Base-by-base conservation (phyloP, 2,329 filamentous ascomycete genomes). In the Aspergillus sp. region DNA sequence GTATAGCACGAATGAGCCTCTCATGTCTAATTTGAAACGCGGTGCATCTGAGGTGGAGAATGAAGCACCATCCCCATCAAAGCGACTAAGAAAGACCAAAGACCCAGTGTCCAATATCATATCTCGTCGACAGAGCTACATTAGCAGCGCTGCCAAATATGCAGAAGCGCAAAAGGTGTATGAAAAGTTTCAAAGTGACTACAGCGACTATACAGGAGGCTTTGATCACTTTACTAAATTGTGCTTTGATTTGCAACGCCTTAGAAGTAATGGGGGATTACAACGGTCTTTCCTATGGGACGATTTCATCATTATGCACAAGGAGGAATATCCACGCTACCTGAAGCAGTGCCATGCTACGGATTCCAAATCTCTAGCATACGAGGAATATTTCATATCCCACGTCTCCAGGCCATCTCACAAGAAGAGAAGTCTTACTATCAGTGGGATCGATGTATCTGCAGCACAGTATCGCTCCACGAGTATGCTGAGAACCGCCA, bases 261-360 rank as follows among this genome's bases (percentile, higher is more conserved):
- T 71, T 32, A 49, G 62, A n/a, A 47, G 46, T 13, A 42, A 49
- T 12, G 66, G 61, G 5, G 41, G 56, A 27, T 46, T 68, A 31
- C 50, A 60, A 32, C 58, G 61, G 40, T 68, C 64, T 9, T 66
- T 61, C 26, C 43, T 73, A 10, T 72, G 70, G 66, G 71, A 74
- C 52, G 71, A 74, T 48, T 73, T 71, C 44, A 53, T 74, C 40
- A 70, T 68, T 41, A 61, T 64, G 49, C 61, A 71, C 47, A 52
- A 62, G 6, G 46, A 58, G 11, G 59, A 64, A 27, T 74, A 71
- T 46, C 59, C 53, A 4, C 40, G 42, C n/a, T 65, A 73, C 46
- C 37, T 62, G 5, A 44, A 58, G 30, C 40, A 58, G n/a, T 57
- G 56, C 41, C 37, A 46, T 6, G 52, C 53, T 8, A 51, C 53